These are phyloP conservation scores for Penicillium sp. DNA, from an alignment of 2,329 filamentous ascomycete species.

Conservation along the genomic window DNA sequence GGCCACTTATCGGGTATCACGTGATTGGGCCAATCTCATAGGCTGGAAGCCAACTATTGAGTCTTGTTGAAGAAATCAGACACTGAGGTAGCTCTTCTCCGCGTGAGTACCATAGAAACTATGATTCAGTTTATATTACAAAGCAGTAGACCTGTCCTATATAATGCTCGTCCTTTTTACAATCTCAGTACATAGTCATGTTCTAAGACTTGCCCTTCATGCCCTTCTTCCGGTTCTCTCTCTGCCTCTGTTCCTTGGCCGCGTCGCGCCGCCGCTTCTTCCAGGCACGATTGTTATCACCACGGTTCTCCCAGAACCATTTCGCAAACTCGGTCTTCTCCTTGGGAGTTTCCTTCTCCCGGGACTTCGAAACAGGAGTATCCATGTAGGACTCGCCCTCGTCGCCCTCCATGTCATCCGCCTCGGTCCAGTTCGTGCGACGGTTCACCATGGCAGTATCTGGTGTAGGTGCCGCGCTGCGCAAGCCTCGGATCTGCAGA, in stretches of 20 bases:
- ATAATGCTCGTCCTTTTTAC: neutral
- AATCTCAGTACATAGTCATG: neutral
- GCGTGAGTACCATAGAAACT: neutral
- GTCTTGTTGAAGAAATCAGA: neutral
- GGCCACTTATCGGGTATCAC: constrained; percentile 16
- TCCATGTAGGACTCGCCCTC: constrained; percentile 26
- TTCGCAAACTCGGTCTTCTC: constrained; percentile 61
- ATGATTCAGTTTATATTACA: neutral
- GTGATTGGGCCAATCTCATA: neutral
- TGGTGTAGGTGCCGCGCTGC: constrained; percentile 91
- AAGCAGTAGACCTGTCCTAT: neutral
- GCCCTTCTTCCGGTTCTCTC: constrained; percentile 59
- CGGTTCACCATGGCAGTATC: constrained; percentile 77
- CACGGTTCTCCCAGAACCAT: constrained; percentile 60
- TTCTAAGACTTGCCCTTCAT: constrained; percentile 37
- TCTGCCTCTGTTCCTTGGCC: constrained; percentile 61
- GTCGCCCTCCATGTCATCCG: constrained; percentile 28
- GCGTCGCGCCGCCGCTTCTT: constrained; percentile 60
- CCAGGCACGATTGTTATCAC: constrained; percentile 54
- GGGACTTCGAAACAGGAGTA: constrained; percentile 28
- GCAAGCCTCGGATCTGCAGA: constrained; percentile 63
- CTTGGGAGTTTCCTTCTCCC: constrained; percentile 15
- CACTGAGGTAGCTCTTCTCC: neutral
- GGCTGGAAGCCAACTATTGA: neutral
- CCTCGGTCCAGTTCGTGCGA: constrained; percentile 32